Percentiles rank a stretch among this genome's conserved stretches.
Conservation (phyloP, 192 early-diverging fungal genomes). For the Phycomyces blakesleeanus region DNA sequence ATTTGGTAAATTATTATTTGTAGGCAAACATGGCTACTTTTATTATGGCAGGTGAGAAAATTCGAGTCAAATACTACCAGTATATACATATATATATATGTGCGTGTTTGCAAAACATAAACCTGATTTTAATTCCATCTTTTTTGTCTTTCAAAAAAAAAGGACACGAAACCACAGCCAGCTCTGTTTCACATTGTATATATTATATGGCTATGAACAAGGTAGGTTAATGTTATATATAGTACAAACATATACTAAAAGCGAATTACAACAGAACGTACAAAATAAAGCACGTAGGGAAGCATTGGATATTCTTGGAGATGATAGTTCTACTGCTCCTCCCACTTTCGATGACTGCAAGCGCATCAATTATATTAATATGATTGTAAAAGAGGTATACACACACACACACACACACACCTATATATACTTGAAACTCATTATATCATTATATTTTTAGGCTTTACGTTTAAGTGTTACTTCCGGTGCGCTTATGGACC, state of each 20-base stretch:
- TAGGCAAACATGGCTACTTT: neutral
- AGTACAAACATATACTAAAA: no score
- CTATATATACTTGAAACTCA: neutral
- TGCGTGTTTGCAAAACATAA: no score
- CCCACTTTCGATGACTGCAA: constrained; percentile 7
- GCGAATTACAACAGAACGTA: constrained; percentile 13
- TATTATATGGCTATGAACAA: constrained; percentile 40
- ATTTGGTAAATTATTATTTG: no score
- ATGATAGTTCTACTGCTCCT: neutral
- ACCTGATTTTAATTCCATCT: no score
- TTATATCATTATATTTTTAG: neutral
- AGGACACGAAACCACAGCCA: constrained; percentile 20
- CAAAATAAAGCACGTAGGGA: constrained; percentile 25
- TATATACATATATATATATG: no score
- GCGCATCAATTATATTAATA: constrained; percentile 12
- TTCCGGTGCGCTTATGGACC: neutral
- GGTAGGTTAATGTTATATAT: no score
- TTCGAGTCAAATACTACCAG: no score
- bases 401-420: neutral
- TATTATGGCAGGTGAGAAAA: neutral
- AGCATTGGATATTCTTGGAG: constrained; percentile 14
- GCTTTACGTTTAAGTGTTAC: constrained; percentile 9
- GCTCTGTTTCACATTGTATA: constrained; percentile 33
- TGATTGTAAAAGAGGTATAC: constrained; percentile 19
- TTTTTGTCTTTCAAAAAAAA: no score